Evolutionary conservation across 306 rosid genomes (phyloP).

Genomic region (Notholithocarpus densiflorus): DNA sequence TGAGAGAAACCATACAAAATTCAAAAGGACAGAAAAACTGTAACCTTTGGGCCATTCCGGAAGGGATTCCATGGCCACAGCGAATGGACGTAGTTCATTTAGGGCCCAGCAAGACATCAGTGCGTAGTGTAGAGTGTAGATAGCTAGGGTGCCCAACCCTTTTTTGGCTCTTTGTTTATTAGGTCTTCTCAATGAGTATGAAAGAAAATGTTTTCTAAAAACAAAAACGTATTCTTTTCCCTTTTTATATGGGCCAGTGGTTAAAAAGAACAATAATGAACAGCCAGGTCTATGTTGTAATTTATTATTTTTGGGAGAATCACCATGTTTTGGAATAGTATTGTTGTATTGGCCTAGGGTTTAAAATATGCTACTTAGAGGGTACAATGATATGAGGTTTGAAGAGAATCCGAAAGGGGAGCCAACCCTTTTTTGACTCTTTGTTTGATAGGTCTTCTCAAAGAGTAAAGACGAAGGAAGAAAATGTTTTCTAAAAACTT

Average conservation of each 20-base stretch:
- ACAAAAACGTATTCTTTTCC: neutral
- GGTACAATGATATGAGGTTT: neutral
- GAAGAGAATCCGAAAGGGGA: neutral
- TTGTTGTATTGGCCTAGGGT: no score
- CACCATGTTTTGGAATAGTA: no score
- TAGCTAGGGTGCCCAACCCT: neutral
- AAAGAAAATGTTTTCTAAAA: neutral
- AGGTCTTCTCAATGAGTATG: neutral
- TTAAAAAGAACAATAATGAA: no score
- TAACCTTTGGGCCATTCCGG: neutral
- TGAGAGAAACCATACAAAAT: neutral
- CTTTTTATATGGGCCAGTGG: no score
- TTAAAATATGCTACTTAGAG: no score
- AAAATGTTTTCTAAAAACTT: no score
- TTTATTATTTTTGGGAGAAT: no score
- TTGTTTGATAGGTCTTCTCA: no score
- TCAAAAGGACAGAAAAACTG: neutral
- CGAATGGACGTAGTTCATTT: constrained; percentile 8
- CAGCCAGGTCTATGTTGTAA: no score
- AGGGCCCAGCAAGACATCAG: constrained; percentile 20
- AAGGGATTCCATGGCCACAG: neutral
- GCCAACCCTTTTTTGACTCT: neutral
- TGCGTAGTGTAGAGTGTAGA: neutral
- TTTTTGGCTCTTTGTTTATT: neutral
- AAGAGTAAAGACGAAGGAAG: no score